Base-by-base conservation (phyloP, 2,329 filamentous ascomycete genomes). In the Hypoxylon rubiginosum region DNA sequence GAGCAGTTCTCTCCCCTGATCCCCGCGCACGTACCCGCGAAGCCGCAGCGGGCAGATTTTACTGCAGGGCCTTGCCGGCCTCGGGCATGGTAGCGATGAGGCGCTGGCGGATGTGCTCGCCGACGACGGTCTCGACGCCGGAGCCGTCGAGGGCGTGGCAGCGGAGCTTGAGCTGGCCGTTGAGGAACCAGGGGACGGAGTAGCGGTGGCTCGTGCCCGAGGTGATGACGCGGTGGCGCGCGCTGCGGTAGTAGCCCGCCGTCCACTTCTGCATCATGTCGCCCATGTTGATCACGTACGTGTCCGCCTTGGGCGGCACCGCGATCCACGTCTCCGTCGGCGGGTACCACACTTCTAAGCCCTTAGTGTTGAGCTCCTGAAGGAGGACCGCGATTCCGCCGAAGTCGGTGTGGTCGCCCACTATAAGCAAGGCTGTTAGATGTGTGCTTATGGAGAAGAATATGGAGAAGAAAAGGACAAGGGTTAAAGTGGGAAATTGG, bases 271-370 rank as follows among this genome's bases (percentile, higher is more conserved):
- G 68, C 61, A 81, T 70, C 73, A 80, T 75, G 55, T 81, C 78
- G 3, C 79, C 79, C 24, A 78, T 74, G 51, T 81, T 81, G 58
- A 80, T 77, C 6, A 81, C 78, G 50, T 76, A 80, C 5, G 73
- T 72, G 30, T 74, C 70, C 63, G 74, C 70, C 36, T 74, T 71
- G 1, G 75, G 73, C 0, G 76, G 74, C 1, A 80, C 76, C 0
- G 70, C 64, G 10, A 77, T 69, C 76, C 75, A 78, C 4, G 69
- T 69, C 64, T 73, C 66, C 0, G 59, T 69, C 4, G 62, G 62
- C 6, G 71, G 71, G 30, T 73, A 68, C 71, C 71, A 76, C 1
- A 77, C 74, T 41, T 78, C 71, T 0, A 78, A 68, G 0, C 75
- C 76, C 30, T 75, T 67, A 1, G 62, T 74, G 56, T 71, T 71